Conservation (phyloP, 1,284 basidiomycete species). For the Takashimella koratensis region DNA sequence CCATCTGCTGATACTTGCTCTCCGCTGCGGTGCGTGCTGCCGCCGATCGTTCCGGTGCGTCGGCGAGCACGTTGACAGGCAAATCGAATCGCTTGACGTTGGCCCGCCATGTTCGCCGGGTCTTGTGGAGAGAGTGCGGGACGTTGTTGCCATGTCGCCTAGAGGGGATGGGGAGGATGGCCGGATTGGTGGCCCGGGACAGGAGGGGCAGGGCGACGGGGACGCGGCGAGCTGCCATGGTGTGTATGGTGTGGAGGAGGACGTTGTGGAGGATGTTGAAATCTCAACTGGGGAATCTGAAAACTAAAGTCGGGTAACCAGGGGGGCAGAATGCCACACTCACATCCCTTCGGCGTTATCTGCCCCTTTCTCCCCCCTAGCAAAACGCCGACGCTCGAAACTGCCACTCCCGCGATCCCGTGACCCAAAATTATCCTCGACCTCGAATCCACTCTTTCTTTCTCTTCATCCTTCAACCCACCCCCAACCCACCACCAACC, state of each 20-base stretch:
- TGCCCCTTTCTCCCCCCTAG: background rate
- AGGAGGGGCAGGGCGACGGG: slow-evolving; percentile 12
- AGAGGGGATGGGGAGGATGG: slow-evolving; percentile 40
- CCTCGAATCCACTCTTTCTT: background rate
- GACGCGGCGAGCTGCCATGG: slow-evolving; percentile 10
- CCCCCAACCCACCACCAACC: slow-evolving; percentile 6
- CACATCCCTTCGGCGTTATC: background rate
- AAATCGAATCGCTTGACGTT: slow-evolving; percentile 61
- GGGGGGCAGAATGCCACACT: slow-evolving; percentile 6
- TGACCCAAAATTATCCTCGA: slow-evolving; percentile 11
- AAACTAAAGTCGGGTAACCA: too few relatives aligned
- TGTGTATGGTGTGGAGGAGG: background rate
- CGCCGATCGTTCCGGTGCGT: slow-evolving; percentile 3
- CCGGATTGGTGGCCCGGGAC: slow-evolving; percentile 27
- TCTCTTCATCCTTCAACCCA: slow-evolving; percentile 19
- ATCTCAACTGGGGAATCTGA: slow-evolving; percentile 1
- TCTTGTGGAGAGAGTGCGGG: slow-evolving; percentile 85
- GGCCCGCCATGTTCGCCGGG: slow-evolving; percentile 82
- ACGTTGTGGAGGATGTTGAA: background rate
- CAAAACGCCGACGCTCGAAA: slow-evolving; percentile 12
- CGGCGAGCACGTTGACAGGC: slow-evolving; percentile 29
- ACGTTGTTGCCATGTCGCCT: slow-evolving; percentile 70
- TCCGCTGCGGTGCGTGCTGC: background rate
- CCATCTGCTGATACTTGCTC: background rate
- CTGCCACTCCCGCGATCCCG: slow-evolving; percentile 2